Evolutionary conservation across 169 alveolate species (phyloP).

Genomic region (Cryptosporidium baileyi): DNA sequence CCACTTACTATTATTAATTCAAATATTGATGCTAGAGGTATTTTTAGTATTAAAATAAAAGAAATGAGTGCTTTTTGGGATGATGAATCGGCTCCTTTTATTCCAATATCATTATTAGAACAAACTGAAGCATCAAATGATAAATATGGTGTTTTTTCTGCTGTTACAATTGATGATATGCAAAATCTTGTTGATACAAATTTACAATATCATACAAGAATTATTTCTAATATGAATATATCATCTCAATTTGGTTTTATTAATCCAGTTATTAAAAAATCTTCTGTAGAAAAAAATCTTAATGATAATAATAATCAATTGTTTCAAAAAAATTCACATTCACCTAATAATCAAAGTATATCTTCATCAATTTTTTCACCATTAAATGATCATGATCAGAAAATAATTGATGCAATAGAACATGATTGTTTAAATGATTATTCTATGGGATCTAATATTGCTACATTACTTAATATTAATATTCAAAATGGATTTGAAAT

Average conservation of each 20-base stretch:
- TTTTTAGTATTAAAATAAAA: slow-evolving; percentile 32
- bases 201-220: slow-evolving; percentile 32
- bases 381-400: not conserved
- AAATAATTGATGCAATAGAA: too few relatives aligned
- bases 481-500: slow-evolving; percentile 42
- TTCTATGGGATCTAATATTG: slow-evolving; percentile 27
- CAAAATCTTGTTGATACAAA: slow-evolving; percentile 45
- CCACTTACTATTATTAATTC: slow-evolving; percentile 11
- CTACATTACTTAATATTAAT: slow-evolving; percentile 36
- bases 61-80: slow-evolving; percentile 48
- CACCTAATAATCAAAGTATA: not conserved
- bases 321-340: not conserved
- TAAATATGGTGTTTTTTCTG: slow-evolving; percentile 61
- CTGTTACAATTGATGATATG: slow-evolving; percentile 63
- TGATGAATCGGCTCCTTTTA: slow-evolving; percentile 69
- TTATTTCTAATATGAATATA: slow-evolving; percentile 28
- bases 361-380: not conserved
- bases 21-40: slow-evolving; percentile 39
- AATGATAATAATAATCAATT: not conserved
- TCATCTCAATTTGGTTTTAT: slow-evolving; percentile 68
- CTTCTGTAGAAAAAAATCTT: not conserved
- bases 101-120: slow-evolving; percentile 55
- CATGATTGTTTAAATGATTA: not conserved
- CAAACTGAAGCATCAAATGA: slow-evolving; percentile 49
- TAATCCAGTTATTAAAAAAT: slow-evolving; percentile 11